Base-by-base conservation (phyloP, 306 rosid genomes). In the Betula pendula region DNA sequence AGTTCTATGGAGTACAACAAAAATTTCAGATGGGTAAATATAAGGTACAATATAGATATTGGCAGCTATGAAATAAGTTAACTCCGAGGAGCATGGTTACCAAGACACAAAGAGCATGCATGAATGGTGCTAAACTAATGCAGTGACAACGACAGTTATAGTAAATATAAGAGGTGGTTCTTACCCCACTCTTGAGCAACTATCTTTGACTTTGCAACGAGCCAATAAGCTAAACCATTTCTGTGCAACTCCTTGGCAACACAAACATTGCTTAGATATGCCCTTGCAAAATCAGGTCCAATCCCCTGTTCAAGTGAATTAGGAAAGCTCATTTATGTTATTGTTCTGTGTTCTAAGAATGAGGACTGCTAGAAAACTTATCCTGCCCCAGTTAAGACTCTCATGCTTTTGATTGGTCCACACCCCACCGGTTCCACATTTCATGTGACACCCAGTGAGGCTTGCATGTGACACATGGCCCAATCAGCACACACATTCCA, bases 191-290 rank as follows among this genome's bases (percentile, higher is more conserved):
- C 89, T 66, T 70, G 73, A 68, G 97, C 98, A 75, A 95, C 90
- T 75, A 85, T 81, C 84, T 90, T 92, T 16, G 98, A 88, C 88
- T 89, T 87, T 74, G 86, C 88, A 48, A 95, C 75, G 53, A 95
- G 87, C 47, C 86, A 92, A 85, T 84, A 88, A 40, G 85, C 98
- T 85, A 95, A 74, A 14, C 98, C 98, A 75, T 88, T 90, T 83
- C 97, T 87, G 27, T 84, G 97, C 85, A 92, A 80, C 82, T 92
- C 96, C 59, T 83, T 63, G 20, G 96, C 97, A 83, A 95, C 97
- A 73, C 98, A 95, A 19, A 95, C 97, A 75, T 95, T 95, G 79
- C 96, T 92, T 75, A 95, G 91, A 80, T 95, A 95, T 65, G 97
- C 98, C 79, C 98, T 88, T n/a, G 90, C 85, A 56, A 89, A 80